Conservation (phyloP, 805 yeast species). For the Kazachstania kunashirensis region DNA sequence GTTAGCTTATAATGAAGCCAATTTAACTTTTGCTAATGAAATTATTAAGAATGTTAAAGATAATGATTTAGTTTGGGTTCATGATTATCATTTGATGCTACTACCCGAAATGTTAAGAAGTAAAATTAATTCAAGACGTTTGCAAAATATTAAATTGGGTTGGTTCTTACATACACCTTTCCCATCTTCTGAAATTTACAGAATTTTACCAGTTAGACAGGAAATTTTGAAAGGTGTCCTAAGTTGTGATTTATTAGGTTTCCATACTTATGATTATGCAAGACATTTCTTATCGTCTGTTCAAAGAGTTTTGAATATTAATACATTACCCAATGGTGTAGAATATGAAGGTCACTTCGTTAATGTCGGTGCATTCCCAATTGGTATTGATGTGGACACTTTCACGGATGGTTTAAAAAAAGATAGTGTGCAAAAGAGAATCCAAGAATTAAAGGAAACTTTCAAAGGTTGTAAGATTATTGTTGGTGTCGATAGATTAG, state of each 20-base stretch:
- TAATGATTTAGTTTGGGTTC: slow-evolving; percentile 92
- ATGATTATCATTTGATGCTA: slow-evolving; percentile 94
- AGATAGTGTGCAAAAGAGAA: slow-evolving; percentile 53
- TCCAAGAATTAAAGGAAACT: slow-evolving; percentile 51
- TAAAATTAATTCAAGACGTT: slow-evolving; percentile 37
- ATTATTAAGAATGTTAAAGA: slow-evolving; percentile 63
- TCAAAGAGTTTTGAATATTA: slow-evolving; percentile 68
- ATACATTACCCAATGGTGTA: slow-evolving; percentile 86
- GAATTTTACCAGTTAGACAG: slow-evolving; percentile 89
- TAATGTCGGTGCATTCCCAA: slow-evolving; percentile 94
- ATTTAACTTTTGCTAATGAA: slow-evolving; percentile 65
- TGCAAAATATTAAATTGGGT: slow-evolving; percentile 64
- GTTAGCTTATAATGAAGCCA: slow-evolving; percentile 96
- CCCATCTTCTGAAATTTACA: slow-evolving; percentile 92
- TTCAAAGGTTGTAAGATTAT: slow-evolving; percentile 73
- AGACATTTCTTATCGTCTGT: slow-evolving; percentile 90
- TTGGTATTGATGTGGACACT: slow-evolving; percentile 92
- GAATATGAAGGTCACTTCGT: slow-evolving; percentile 67
- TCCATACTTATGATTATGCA: slow-evolving; percentile 98
- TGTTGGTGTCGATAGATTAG: slow-evolving; percentile 94
- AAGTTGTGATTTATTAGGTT: slow-evolving; percentile 90
- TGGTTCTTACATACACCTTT: slow-evolving; percentile 96
- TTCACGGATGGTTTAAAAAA: slow-evolving; percentile 70
- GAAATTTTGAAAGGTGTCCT: slow-evolving; percentile 87
- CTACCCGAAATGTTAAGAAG: slow-evolving; percentile 79